Evolutionary conservation across 1,284 basidiomycete species (phyloP), one percentile per base, ranked within the genome.

Genomic region (Apiotrichum porosum): DNA sequence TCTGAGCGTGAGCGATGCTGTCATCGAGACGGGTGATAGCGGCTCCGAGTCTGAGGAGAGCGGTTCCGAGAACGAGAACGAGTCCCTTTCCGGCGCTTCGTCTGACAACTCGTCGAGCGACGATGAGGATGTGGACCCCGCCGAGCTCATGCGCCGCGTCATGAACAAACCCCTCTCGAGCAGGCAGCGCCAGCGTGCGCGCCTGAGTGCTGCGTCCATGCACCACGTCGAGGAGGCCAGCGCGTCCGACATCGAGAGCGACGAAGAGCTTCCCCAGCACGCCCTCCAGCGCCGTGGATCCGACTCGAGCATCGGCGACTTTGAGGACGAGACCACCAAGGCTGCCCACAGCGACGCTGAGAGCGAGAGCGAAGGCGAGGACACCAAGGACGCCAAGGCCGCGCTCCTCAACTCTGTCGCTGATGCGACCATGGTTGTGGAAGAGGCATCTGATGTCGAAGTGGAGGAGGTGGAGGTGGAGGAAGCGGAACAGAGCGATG

Each of bases 1-100:
- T 2, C 48, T 67, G 4, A 69, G 67, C 49, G 65, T 64, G 14
- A 68, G 65, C 15, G 67, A 69, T 42, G 67, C 67, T 0, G 52
- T 65, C 21, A 68, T 69, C 34, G 67, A 69, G 51, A 69, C 67
- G 2, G 61, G 53, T 3, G 54, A 57, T 43, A 64, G 62, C 14
- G 60, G 44, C 12, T 65, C 60, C 3, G 61, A 62, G 9, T 52
- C 49, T 17, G 6, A 6, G 54, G 30, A 18, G 44, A 44, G 23
- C 42, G 44, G 26, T 47, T 46, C n/a, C 40, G n/a, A 46, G 23
- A 44, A 45, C 17, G 59, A 58, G n/a, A 21, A 30, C 22, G 54
- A 52, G 4, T 44, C 39, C 3, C 34, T 37, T 13, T 41, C 49
- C 8, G 31, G 21, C 9, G 22, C 30, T 13, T 32, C 30, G 17